Percentiles rank a stretch among this genome's conserved stretches.
phyloP scores from a whole-genome alignment of 2,329 filamentous ascomycete genomes.

The Shiraia bambusicola region DNA sequence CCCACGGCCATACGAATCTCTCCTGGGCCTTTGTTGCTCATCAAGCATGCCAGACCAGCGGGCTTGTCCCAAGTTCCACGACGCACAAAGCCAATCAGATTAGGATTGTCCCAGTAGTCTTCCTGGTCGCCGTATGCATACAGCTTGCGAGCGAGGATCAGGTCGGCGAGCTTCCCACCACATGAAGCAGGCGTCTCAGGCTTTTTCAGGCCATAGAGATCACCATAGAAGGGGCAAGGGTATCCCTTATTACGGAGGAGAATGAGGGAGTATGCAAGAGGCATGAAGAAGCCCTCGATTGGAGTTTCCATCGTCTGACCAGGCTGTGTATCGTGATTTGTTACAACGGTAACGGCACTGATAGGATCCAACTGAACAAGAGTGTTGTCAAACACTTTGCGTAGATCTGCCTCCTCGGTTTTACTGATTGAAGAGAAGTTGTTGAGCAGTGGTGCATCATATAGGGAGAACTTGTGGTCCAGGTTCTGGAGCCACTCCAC shows the following conservation, averaged over 20 bases:
- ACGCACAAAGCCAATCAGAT: slow-evolving; percentile 64
- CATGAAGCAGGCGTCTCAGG: slow-evolving; percentile 55
- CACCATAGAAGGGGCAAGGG: slow-evolving; percentile 71
- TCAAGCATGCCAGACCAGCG: slow-evolving; percentile 52
- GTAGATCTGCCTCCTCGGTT: slow-evolving; percentile 59
- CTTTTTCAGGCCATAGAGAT: slow-evolving; percentile 65
- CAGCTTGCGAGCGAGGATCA: slow-evolving; percentile 63
- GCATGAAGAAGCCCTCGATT: slow-evolving; percentile 68
- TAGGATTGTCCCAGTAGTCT: slow-evolving; percentile 63
- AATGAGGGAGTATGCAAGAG: slow-evolving; percentile 70
- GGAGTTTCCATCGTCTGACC: slow-evolving; percentile 64
- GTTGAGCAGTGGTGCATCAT: slow-evolving; percentile 69
- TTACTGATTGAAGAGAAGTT: slow-evolving; percentile 65
- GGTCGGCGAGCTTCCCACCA: slow-evolving; percentile 57
- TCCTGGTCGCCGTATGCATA: slow-evolving; percentile 67
- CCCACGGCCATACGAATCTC: slow-evolving; percentile 65
- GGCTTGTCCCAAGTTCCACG: slow-evolving; percentile 55
- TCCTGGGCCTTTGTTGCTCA: slow-evolving; percentile 50
- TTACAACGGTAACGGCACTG: slow-evolving; percentile 67
- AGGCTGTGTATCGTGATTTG: slow-evolving; percentile 71
- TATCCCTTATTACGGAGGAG: slow-evolving; percentile 64
- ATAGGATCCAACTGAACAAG: slow-evolving; percentile 57
- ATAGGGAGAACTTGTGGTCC: slow-evolving; percentile 58
- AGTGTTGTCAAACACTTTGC: slow-evolving; percentile 63
- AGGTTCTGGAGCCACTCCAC: slow-evolving; percentile 59